These are phyloP conservation scores for Fomitopsis schrenkii DNA, from an alignment of 1,284 basidiomycete species.

Conservation along the genomic window DNA sequence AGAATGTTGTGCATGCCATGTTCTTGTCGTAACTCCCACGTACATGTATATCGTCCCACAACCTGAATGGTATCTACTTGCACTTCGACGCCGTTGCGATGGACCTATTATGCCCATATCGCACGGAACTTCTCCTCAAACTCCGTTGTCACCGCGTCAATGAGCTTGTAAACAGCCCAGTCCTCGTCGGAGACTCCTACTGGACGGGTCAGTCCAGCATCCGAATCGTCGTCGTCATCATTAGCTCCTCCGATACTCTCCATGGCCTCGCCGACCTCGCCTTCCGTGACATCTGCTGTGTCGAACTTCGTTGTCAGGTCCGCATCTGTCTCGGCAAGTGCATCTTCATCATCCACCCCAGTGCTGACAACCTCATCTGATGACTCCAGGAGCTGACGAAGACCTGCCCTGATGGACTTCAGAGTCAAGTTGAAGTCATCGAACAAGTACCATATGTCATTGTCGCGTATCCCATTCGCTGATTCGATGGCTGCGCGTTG, in stretches of 20 bases:
- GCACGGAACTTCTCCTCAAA: constrained; percentile 40
- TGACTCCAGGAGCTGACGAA: constrained; percentile 38
- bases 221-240: constrained; percentile 27
- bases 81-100: background rate
- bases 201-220: constrained; percentile 30
- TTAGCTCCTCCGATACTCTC: constrained; percentile 28
- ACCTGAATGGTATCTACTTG: no score
- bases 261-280: constrained; percentile 29
- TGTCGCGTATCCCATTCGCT: constrained; percentile 54
- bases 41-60: background rate
- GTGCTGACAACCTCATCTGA: constrained; percentile 14
- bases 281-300: no score
- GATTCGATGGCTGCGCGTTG: constrained; percentile 42
- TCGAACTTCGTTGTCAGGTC: constrained; percentile 17
- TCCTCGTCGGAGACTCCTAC: constrained; percentile 39
- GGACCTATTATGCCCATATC: constrained; percentile 33
- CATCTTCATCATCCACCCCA: constrained; percentile 20
- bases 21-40: background rate
- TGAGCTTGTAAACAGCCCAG: constrained; percentile 53
- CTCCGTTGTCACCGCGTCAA: constrained; percentile 39
- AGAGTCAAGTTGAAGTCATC: constrained; percentile 54
- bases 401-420: constrained; percentile 35
- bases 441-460: constrained; percentile 61
- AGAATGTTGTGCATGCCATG: background rate
- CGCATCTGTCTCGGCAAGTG: constrained; percentile 8